Conservation (phyloP, 306 rosid genomes). For the apple (Malus domestica) region ASM211411v1 NC_041789.1:23418001-23418500, state of each 20-base stretch:
- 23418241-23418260: conserved; percentile 87
- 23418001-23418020: conserved; percentile 95
- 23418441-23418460: conserved; percentile 84
- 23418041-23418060: conserved; percentile 80
- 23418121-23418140: conserved; percentile 99
- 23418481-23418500: conserved; percentile 90
- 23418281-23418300: conserved; percentile 82
- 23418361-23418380: conserved; percentile 91
- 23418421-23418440: conserved; percentile 96
- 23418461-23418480: conserved; percentile 89
- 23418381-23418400: conserved; percentile 96
- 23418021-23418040: conserved; percentile 93
- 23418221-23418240: conserved; percentile 97
- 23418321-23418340: conserved; percentile 94
- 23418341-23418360: conserved; percentile 98
- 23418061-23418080: conserved; percentile 98
- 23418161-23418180: conserved; percentile 91
- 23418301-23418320: conserved; percentile 97
- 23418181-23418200: conserved; percentile 93
- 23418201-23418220: conserved; percentile 96
- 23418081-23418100: conserved; percentile 95
- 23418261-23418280: conserved; percentile 95
- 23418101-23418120: conserved; percentile 98
- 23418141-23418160: conserved; percentile 98
- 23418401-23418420: conserved; percentile 89